phyloP scores from a whole-genome alignment of 2,329 filamentous ascomycete genomes.

The Drechslera avenae region DNA sequence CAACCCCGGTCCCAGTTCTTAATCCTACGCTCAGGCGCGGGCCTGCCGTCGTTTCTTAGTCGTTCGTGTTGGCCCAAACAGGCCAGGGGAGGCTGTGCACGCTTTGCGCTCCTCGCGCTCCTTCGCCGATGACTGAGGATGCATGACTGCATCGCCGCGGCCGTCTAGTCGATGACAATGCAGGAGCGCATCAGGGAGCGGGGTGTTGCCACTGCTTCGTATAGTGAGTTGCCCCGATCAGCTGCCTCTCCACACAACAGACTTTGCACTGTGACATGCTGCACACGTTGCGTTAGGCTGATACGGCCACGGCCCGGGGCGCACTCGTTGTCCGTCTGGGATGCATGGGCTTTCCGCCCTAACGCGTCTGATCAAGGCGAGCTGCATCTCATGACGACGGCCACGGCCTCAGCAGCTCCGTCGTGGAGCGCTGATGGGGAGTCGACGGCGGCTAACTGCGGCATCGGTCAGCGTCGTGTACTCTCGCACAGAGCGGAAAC shows the following conservation, averaged over 20 bases:
- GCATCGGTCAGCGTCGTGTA: slow-evolving; percentile 28
- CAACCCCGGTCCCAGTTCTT: slow-evolving; percentile 26
- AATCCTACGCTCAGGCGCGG: slow-evolving; percentile 24
- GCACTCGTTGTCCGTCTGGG: slow-evolving; percentile 29
- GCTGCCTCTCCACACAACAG: slow-evolving; percentile 27
- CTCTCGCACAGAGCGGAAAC: slow-evolving; percentile 16
- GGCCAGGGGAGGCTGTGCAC: slow-evolving; percentile 6
- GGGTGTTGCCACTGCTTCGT: slow-evolving; percentile 17
- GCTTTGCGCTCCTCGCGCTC: slow-evolving; percentile 1
- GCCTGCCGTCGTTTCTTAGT: slow-evolving; percentile 23
- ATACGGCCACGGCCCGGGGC: slow-evolving; percentile 46
- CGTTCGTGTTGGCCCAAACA: slow-evolving; percentile 14
- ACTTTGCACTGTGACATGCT: slow-evolving; percentile 35
- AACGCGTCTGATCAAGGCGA: slow-evolving; percentile 30
- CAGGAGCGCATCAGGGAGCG: slow-evolving; percentile 11
- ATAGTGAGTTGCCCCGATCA: slow-evolving; percentile 19
- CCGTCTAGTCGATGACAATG: slow-evolving; percentile 25
- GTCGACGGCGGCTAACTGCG: slow-evolving; percentile 25
- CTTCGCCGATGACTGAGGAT: slow-evolving; percentile 5
- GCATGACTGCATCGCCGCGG: slow-evolving; percentile 24
- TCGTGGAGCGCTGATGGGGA: slow-evolving; percentile 19
- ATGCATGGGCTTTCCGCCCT: slow-evolving; percentile 22
- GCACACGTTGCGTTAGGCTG: slow-evolving; percentile 33
- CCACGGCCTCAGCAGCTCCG: slow-evolving; percentile 17
- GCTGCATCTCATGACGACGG: slow-evolving; percentile 26